Evolutionary conservation across 1,284 basidiomycete genomes (phyloP), one percentile per base, ranked within the genome.

Genomic region (Nidula niveotomentosa): DNA sequence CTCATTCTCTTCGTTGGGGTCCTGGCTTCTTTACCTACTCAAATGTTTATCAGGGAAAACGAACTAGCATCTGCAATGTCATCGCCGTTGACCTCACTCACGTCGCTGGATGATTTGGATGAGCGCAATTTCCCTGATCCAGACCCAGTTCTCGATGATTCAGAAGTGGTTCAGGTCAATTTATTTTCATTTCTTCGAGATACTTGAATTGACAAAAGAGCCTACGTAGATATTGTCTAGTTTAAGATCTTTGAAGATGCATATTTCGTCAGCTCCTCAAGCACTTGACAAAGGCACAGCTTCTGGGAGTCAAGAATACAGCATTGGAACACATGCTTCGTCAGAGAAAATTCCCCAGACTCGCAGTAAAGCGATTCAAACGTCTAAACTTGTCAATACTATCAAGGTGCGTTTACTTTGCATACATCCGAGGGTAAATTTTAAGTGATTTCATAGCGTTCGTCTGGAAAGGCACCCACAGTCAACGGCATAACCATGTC

Each of bases 1-100:
- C 44, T 53, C 30, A 44, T 58, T 54, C 44, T 45, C 18, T 39
- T 15, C 6, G 12, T 9, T 43, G 9, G 10, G 6, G 41, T 30
- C 52, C 23, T 35, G 34, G 51, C 44, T 51, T 41, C 33, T 13
- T 43, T 48, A 12, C n/a, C n/a, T n/a, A n/a, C n/a, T n/a, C 6
- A 18, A 12, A 15, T 49, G 36, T 17, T 52, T 44, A 57, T 35
- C 56, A 80, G 78, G 63, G 74, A 77, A 41, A 67, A 63, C 47
- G 76, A 76, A 53, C 59, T 68, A 56, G 60, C 62, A 13, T 85
- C 85, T 46, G 76, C 72, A 47, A 66, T 82, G 66, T 89, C 87
- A 23, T 91, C 89, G 6, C 88, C 89, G 6, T 71, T 91, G 48
- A 91, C 90, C 15, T 89, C 88, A 1, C 68, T 91, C 52, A 90